Evolutionary conservation across 805 yeast genomes (phyloP), one percentile per base, ranked within the genome.

Genomic region (Lachancea dasiensis): DNA sequence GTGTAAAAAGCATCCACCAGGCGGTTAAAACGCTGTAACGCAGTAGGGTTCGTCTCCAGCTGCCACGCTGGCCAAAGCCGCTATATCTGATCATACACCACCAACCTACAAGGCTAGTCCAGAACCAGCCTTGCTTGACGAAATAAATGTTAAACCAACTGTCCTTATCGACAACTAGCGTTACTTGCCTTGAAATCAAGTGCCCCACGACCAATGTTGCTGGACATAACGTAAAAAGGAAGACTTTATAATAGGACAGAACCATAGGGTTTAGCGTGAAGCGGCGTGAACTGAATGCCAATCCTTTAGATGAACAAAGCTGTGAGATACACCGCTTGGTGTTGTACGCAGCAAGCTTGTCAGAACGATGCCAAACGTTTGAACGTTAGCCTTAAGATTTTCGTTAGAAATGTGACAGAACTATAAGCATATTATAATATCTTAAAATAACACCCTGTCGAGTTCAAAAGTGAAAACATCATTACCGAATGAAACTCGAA

Each of bases 101-200:
- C 52, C 53, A 49, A 15, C 52, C 45, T 3, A 69, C 68, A 3
- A 72, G 4, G 0, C 77, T 59, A 1, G 95, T 87, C 97, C 97
- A 92, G 11, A 76, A 69, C 97, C 97, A 92, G 2, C 97, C 97
- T 18, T 70, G 71, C 52, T 90, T 92, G 26, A 90, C 96, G 56
- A 92, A 85, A 5, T 72, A 32, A 15, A 70, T 70, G 59, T 90
- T 90, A 43, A 89, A 54, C 13, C 86, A 22, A 54, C 86, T 86
- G 35, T 73, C 69, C 61, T 85, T 86, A 39, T 77, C 67, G 10
- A 41, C 46, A 29, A 39, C 37, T 14, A 20, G 37, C 4, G 11
- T 16, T 16, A 28, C 27, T 14, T 21, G 21, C 10, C 30, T 24
- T 30, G 48, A 40, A 23, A 50, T 15, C 47, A 77, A 22, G 41